Evolutionary conservation across 2,329 filamentous ascomycete species (phyloP), one percentile per base, ranked within the genome.

Genomic region (Claviceps digitariae): DNA sequence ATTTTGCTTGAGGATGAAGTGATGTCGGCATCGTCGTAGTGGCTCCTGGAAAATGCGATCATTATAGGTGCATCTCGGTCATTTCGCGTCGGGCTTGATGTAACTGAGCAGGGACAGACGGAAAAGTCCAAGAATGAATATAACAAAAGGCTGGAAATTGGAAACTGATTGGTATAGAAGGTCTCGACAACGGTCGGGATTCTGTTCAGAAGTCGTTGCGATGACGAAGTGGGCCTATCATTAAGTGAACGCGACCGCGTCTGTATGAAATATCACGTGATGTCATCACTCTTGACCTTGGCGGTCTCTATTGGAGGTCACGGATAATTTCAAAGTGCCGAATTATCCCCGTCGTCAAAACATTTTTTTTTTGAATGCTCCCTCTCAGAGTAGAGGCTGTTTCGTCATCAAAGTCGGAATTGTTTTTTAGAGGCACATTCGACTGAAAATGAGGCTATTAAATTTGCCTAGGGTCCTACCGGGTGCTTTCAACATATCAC

Each of bases 1-100:
- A 97, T 51, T 90, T 88, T 17, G 90, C 89, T 64, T 89, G 84
- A 1, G 88, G 88, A 61, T 90, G 83, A 55, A 84, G 74, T 15
- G 85, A 77, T 17, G 75, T 72, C 52, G 87, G 86, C 90, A 95
- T 95, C 29, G 63, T 77, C 62, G 56, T 54, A 52, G 34, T 46
- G 3, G 20, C 20, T 51, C 12, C 34, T n/a, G 15, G 20, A 17
- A n/a, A 41, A n/a, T 48, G 23, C 27, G n/a, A 29, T n/a, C 17
- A 45, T 44, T 6, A 17, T 17, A 40, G n/a, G 44, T 15, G 10
- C 5, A 25, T 23, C 44, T 27, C 6, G 8, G 27, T 38, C 4
- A 34, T 34, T 44, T 34, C 20, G 34, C 15, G 8, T 5, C 15
- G 20, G 17, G 10, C 15, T 31, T 47, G 13, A 17, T 31, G 44